A percentile compares a stretch with the other conserved stretches of the same genome.
These are phyloP conservation scores for Zopfia rhizophila DNA, from an alignment of 2,329 filamentous ascomycete species.

Conservation along the genomic window DNA sequence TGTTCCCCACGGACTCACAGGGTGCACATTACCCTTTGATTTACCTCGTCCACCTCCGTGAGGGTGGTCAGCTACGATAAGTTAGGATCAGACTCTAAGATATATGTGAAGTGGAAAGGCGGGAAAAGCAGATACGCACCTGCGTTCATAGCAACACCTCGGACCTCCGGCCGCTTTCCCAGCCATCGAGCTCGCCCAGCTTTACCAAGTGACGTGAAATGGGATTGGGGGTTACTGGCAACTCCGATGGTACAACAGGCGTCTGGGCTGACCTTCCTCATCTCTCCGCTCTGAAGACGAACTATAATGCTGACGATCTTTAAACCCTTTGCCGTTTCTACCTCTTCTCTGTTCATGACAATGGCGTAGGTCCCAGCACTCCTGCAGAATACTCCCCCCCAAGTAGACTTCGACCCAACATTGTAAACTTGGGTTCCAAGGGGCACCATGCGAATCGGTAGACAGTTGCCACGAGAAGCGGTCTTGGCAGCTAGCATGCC, in stretches of 20 bases:
- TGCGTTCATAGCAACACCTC: conserved; percentile 99
- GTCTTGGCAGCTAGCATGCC: conserved; percentile 97
- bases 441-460: conserved; percentile 95
- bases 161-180: conserved; percentile 92
- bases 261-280: conserved; percentile 87
- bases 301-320: conserved; percentile 84
- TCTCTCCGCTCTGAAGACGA: conserved; percentile 89
- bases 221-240: conserved; percentile 91
- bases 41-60: conserved; percentile 99
- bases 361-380: conserved; percentile 93
- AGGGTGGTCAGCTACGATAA: conserved; percentile 80
- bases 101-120: conserved; percentile 12
- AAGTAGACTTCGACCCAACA: conserved; percentile 77
- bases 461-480: conserved; percentile 91
- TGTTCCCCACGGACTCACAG: conserved; percentile 95
- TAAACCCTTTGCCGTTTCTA: conserved; percentile 66
- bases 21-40: conserved; percentile 96
- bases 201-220: conserved; percentile 92
- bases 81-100: conserved; percentile 22
- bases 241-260: conserved; percentile 95
- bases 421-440: conserved; percentile 94
- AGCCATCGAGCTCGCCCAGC: conserved; percentile 93
- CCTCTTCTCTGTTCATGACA: conserved; percentile 87
- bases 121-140: conserved; percentile 61
- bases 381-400: conserved; percentile 88